These are phyloP conservation scores for Salvia sclarea DNA, from an alignment of 305 asterid species.

Conservation along the genomic window DNA sequence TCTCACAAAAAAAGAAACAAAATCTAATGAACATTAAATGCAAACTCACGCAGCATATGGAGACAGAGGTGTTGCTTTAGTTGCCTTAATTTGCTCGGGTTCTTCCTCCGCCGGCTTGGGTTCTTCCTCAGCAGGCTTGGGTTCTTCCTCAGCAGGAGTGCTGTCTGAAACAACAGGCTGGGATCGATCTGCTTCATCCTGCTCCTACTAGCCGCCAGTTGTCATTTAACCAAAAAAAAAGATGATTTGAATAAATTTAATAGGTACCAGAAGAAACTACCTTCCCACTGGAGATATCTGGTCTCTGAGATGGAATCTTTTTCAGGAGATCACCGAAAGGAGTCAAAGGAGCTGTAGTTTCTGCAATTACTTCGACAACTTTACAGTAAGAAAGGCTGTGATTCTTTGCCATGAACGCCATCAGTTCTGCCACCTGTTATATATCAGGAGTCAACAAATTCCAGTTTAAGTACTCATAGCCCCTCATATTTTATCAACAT, in stretches of 20 bases:
- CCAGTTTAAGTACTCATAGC: conserved; percentile 6
- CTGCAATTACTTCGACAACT: conserved; percentile 90
- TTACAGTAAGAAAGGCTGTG: conserved; percentile 69
- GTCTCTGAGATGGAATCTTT: conserved; percentile 65
- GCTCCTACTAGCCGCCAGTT: conserved; percentile 39
- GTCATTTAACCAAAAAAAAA: neutral
- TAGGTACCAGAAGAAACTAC: conserved; percentile 36
- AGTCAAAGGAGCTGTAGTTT: conserved; percentile 80
- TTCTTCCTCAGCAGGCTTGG: conserved; percentile 34
- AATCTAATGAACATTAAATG: conserved; percentile 10
- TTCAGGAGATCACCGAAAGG: conserved; percentile 77
- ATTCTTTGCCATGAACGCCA: conserved; percentile 84
- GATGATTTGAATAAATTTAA: neutral
- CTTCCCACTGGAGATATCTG: conserved; percentile 41
- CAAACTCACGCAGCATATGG: conserved; percentile 73
- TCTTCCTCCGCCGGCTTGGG: conserved; percentile 44
- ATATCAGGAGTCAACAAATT: conserved; percentile 28
- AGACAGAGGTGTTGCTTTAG: conserved; percentile 50
- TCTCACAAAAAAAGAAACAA: conserved; percentile 2
- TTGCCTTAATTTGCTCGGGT: conserved; percentile 40
- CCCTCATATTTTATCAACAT: neutral
- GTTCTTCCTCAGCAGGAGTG: neutral
- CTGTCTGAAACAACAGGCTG: conserved; percentile 20
- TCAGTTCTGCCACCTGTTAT: conserved; percentile 83
- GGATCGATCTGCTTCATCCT: conserved; percentile 38